Evolutionary conservation across 345 rosid species (phyloP).

Genomic region (Arabidopsis thaliana): TAIR10.1 NC_003071.7:8530001-8530500

Average conservation of each 20-base stretch:
- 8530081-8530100: constrained; percentile 1
- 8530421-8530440: no score
- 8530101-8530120: constrained; percentile 1
- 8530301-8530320: no score
- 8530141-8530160: constrained; percentile 4
- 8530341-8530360: no score
- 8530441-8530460: no score
- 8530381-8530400: no score
- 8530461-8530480: no score
- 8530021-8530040: not conserved
- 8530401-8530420: no score
- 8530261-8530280: no score
- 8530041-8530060: not conserved
- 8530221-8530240: not conserved
- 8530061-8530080: not conserved
- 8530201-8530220: constrained; percentile 15
- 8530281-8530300: no score
- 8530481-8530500: no score
- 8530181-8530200: not conserved
- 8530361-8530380: no score
- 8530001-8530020: not conserved
- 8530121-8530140: not conserved
- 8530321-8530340: no score
- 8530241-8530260: not conserved
- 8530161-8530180: not conserved